These are phyloP conservation scores for Leccinum imitatum DNA, from an alignment of 768 basidiomycete species.

Conservation along the genomic window DNA sequence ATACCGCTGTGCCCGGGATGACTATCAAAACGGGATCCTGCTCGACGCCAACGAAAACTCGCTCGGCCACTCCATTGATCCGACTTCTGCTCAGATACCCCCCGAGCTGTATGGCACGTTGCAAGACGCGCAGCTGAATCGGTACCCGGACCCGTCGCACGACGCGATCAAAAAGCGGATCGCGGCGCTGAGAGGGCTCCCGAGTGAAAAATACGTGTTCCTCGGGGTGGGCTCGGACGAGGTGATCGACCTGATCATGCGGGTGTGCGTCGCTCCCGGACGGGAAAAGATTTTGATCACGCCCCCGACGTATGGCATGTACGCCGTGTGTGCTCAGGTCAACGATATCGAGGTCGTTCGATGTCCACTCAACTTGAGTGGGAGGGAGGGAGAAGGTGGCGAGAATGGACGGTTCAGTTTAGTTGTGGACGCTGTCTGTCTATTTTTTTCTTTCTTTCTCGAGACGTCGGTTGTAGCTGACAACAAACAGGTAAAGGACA, in stretches of 20 bases:
- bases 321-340: constrained; percentile 89
- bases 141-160: constrained; percentile 94
- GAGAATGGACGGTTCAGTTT: constrained; percentile 71
- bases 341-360: constrained; percentile 88
- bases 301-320: constrained; percentile 99
- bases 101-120: constrained; percentile 39
- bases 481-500: constrained; percentile 61
- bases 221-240: constrained; percentile 98
- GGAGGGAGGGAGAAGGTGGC: constrained; percentile 68
- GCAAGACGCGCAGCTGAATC: constrained; percentile 60
- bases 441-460: constrained; percentile 3
- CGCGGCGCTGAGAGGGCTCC: constrained; percentile 68
- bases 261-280: constrained; percentile 79
- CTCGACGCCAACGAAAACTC: constrained; percentile 99
- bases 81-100: constrained; percentile 27
- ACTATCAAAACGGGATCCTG: constrained; percentile 88
- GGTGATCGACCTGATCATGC: constrained; percentile 90
- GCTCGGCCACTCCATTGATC: constrained; percentile 77
- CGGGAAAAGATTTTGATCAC: constrained; percentile 83
- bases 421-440: constrained; percentile 66
- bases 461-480: neutral
- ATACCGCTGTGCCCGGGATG: constrained; percentile 95
- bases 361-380: constrained; percentile 64
- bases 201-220: constrained; percentile 69
- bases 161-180: constrained; percentile 74